These are phyloP conservation scores for Filobasidium uniguttulatum DNA, from an alignment of 1,284 basidiomycete species.

Conservation along the genomic window DNA sequence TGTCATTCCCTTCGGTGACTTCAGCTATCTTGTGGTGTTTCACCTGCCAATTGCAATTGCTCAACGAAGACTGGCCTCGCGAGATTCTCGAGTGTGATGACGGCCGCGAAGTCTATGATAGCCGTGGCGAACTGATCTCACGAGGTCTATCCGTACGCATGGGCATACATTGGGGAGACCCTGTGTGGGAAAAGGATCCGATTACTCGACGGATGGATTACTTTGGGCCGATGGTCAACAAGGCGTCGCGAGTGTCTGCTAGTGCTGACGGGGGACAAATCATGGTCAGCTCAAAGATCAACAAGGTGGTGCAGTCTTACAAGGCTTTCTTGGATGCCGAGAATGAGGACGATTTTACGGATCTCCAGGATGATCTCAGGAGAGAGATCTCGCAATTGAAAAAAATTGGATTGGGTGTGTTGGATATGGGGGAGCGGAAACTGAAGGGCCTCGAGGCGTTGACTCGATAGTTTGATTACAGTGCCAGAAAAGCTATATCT, in stretches of 20 bases:
- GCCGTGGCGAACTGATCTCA: conserved; percentile 56
- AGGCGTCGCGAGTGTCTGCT: conserved; percentile 71
- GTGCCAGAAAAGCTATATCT: conserved; percentile 72
- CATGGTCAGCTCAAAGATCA: conserved; percentile 78
- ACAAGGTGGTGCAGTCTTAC: conserved; percentile 57
- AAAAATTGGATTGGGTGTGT: conserved; percentile 58
- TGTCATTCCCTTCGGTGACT: conserved; percentile 80
- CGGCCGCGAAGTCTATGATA: conserved; percentile 66
- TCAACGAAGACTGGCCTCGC: conserved; percentile 81
- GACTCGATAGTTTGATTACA: conserved; percentile 16
- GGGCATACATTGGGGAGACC: conserved; percentile 89
- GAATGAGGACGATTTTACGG: conserved; percentile 40
- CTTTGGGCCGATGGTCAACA: conserved; percentile 86
- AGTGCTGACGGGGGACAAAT: conserved; percentile 88
- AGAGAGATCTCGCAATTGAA: conserved; percentile 39
- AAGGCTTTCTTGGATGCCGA: conserved; percentile 34
- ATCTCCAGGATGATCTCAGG: conserved; percentile 23
- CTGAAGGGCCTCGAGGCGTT: conserved; percentile 75
- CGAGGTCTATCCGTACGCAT: conserved; percentile 89
- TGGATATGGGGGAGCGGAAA: conserved; percentile 73
- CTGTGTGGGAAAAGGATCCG: conserved; percentile 84
- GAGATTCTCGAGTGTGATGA: conserved; percentile 90
- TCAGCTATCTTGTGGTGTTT: conserved; percentile 86
- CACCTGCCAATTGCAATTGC: conserved; percentile 70
- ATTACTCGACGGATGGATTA: conserved; percentile 97